Conservation (phyloP, 1,284 basidiomycete species). For the Takashimella koratensis region DNA sequence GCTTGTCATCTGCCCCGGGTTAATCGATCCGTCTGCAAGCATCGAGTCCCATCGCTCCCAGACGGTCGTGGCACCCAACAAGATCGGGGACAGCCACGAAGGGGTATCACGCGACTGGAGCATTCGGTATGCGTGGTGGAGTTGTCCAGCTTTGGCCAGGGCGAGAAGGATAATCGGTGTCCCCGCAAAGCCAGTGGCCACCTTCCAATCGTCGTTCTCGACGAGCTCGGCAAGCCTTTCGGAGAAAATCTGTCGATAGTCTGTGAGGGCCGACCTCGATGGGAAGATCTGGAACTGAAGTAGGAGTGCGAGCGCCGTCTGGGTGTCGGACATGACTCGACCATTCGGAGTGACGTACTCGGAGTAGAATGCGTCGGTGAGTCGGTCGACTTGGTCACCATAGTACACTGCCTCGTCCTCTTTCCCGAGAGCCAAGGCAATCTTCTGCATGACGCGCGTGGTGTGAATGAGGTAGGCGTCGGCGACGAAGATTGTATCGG, state of each 20-base stretch:
- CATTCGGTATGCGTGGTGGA: slow-evolving; percentile 26
- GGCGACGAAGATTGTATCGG: slow-evolving; percentile 19
- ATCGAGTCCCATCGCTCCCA: slow-evolving; percentile 28
- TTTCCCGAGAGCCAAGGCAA: slow-evolving; percentile 15
- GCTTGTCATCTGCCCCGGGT: slow-evolving; percentile 24
- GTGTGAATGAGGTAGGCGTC: slow-evolving; percentile 32
- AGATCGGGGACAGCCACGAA: slow-evolving; percentile 25
- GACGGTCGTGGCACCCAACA: slow-evolving; percentile 24
- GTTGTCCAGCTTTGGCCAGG: slow-evolving; percentile 14
- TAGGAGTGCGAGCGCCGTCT: slow-evolving; percentile 30
- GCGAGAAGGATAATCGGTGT: slow-evolving; percentile 26
- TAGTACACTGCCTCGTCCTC: slow-evolving; percentile 7
- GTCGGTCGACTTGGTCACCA: slow-evolving; percentile 3
- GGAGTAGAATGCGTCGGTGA: slow-evolving; percentile 16
- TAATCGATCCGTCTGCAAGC: slow-evolving; percentile 21
- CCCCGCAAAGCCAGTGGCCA: slow-evolving; percentile 22
- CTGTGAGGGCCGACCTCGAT: not conserved
- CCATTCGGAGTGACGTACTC: slow-evolving; percentile 31
- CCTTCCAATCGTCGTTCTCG: slow-evolving; percentile 5
- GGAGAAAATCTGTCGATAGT: not conserved
- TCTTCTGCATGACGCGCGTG: slow-evolving; percentile 13
- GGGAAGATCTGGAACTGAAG: slow-evolving; percentile 24
- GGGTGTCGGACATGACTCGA: slow-evolving; percentile 31
- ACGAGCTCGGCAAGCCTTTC: slow-evolving; percentile 14
- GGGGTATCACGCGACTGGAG: slow-evolving; percentile 20